Percentiles rank a stretch among this genome's conserved stretches.
phyloP scores from a whole-genome alignment of 768 basidiomycete species.

The Mycena chlorophos region DNA sequence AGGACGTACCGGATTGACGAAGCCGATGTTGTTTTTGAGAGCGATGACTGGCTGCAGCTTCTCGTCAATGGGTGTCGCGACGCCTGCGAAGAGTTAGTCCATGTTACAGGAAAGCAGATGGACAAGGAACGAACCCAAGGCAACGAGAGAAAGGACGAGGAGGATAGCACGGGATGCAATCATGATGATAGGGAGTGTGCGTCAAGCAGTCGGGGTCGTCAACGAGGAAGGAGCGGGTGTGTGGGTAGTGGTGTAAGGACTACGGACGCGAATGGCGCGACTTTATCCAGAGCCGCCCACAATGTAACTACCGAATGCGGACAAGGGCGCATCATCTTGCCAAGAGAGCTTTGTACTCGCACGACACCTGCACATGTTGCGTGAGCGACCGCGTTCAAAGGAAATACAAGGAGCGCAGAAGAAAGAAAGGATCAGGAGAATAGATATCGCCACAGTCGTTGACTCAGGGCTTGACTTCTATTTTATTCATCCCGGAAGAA shows the following conservation, averaged over 20 bases:
- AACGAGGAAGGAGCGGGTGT: background rate
- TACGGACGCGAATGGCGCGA: background rate
- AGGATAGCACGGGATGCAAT: background rate
- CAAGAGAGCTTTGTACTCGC: background rate
- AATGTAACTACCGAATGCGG: background rate
- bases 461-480: slow-evolving; percentile 32
- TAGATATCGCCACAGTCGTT: slow-evolving; percentile 19
- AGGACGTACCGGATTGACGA: slow-evolving; percentile 20
- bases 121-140: slow-evolving; percentile 3
- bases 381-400: background rate
- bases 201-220: background rate
- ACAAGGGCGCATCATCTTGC: background rate
- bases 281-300: background rate
- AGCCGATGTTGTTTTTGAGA: slow-evolving; percentile 27
- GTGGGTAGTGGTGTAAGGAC: background rate
- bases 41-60: slow-evolving; percentile 27
- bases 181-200: background rate
- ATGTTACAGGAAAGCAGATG: too few relatives aligned
- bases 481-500: slow-evolving; percentile 19
- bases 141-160: slow-evolving; percentile 5
- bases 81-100: slow-evolving; percentile 5
- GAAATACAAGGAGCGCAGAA: background rate
- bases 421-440: slow-evolving; percentile 11
- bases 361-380: background rate
- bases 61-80: slow-evolving; percentile 25